Conservation (phyloP, 106 monocot genomes). For the Dendrobium huoshanense region DNA sequence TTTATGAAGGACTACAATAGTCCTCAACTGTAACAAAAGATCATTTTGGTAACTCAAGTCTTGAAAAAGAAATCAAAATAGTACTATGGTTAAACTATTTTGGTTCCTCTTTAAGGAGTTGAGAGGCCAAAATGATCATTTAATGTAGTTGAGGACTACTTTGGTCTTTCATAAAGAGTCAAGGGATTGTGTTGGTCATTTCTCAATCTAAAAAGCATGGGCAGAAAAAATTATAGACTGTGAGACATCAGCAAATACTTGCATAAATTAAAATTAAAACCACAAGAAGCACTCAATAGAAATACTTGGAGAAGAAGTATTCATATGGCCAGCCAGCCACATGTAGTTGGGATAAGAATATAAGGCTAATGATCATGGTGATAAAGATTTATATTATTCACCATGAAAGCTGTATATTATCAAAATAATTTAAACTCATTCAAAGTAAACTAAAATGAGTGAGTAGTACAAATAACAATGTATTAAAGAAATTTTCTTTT, state of each 20-base stretch:
- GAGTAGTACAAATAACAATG: neutral
- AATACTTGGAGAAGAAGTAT: neutral
- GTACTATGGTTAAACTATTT: too few relatives aligned
- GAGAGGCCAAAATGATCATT: too few relatives aligned
- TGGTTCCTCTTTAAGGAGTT: too few relatives aligned
- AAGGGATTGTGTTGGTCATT: too few relatives aligned
- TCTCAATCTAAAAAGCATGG: too few relatives aligned
- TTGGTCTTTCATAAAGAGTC: too few relatives aligned
- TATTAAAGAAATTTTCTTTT: neutral
- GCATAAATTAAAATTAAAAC: neutral
- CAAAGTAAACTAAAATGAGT: neutral
- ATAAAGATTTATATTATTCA: neutral
- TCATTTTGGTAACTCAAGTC: too few relatives aligned
- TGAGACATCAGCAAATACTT: neutral
- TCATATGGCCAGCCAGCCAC: neutral
- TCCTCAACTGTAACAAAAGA: too few relatives aligned
- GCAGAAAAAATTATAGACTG: too few relatives aligned
- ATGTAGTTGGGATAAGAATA: neutral
- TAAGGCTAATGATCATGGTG: neutral
- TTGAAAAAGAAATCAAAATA: too few relatives aligned
- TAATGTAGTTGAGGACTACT: too few relatives aligned
- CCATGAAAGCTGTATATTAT: neutral
- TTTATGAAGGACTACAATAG: too few relatives aligned
- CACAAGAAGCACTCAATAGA: neutral
- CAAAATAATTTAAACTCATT: neutral